phyloP scores from a whole-genome alignment of 1,139 yeast genomes.

The Candida dubliniensis region DNA sequence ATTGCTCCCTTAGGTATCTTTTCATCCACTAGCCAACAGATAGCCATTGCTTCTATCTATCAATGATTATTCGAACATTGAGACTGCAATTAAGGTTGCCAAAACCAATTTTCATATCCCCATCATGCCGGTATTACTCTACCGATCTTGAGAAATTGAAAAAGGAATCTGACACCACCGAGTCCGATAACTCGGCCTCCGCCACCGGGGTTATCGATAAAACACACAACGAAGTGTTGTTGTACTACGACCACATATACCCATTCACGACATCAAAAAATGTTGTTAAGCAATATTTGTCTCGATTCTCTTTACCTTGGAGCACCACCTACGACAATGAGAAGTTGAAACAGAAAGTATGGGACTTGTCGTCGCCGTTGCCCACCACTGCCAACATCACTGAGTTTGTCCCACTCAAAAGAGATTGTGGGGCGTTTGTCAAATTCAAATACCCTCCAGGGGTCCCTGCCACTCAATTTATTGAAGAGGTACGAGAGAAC shows the following conservation, averaged over 20 bases:
- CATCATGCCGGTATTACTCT: slow-evolving; percentile 15
- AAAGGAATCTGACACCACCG: slow-evolving; percentile 32
- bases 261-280: slow-evolving; percentile 26
- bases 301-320: slow-evolving; percentile 21
- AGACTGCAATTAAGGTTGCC: neutral
- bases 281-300: slow-evolving; percentile 22
- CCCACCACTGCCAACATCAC: slow-evolving; percentile 30
- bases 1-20: no score
- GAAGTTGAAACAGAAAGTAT: slow-evolving; percentile 23
- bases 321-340: slow-evolving; percentile 14
- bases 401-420: slow-evolving; percentile 61
- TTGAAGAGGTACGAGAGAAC: slow-evolving; percentile 50
- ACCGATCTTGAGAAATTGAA: slow-evolving; percentile 36
- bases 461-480: slow-evolving; percentile 49
- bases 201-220: slow-evolving; percentile 48
- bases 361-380: slow-evolving; percentile 29
- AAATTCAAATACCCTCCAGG: slow-evolving; percentile 63
- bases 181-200: slow-evolving; percentile 35
- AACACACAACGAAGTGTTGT: slow-evolving; percentile 30
- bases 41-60: no score
- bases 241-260: slow-evolving; percentile 43
- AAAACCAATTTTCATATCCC: neutral
- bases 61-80: neutral
- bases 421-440: slow-evolving; percentile 95
- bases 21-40: no score